These are phyloP conservation scores for Rhodomyrtus tomentosa DNA, from an alignment of 345 rosid species.

Conservation along the genomic window DNA sequence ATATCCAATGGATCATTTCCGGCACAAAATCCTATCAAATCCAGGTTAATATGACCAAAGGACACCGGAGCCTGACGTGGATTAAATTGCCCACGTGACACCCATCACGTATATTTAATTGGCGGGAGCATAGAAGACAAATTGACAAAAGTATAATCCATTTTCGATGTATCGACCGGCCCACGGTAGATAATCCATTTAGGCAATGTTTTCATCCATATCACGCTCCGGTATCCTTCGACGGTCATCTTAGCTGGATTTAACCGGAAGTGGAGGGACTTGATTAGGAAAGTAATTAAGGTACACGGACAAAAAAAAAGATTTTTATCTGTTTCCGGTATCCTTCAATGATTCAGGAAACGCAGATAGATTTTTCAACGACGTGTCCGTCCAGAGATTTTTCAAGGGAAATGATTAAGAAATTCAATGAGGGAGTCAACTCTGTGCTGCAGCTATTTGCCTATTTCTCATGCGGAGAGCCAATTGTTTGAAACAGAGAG, in stretches of 20 bases:
- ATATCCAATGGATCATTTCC: not conserved
- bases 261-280: not conserved
- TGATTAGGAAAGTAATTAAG: not conserved
- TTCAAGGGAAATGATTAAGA: not conserved
- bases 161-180: not conserved
- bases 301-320: not conserved
- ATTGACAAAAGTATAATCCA: not conserved
- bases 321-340: not conserved
- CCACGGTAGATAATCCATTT: not conserved
- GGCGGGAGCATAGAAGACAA: not conserved
- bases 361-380: not conserved
- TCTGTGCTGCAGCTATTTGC: not conserved
- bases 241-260: not conserved
- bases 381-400: not conserved
- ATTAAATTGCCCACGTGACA: not conserved
- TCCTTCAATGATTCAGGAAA: not conserved
- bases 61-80: not conserved
- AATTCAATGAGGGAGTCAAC: not conserved
- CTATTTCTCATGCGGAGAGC: not conserved
- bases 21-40: not conserved
- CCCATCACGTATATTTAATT: not conserved
- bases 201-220: not conserved
- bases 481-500: not conserved
- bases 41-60: not conserved
- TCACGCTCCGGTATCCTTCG: not conserved